Conservation (phyloP, 139 green algal species). For the Tetraselmis chui region DNA sequence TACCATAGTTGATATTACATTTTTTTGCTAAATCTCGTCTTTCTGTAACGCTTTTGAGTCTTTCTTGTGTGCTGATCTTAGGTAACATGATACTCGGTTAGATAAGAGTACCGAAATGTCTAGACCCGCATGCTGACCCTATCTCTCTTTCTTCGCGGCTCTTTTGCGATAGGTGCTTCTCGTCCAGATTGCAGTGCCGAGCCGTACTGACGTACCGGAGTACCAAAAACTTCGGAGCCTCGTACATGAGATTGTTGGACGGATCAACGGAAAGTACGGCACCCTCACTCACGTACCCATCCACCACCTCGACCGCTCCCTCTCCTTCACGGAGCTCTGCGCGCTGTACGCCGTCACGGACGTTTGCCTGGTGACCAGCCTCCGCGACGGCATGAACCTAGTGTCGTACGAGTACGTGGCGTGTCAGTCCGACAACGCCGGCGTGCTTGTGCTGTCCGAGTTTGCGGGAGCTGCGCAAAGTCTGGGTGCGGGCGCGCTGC, state of each 20-base stretch:
- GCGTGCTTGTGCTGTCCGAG: slow-evolving; percentile 94
- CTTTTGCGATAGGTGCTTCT: slow-evolving; percentile 57
- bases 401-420: slow-evolving; percentile 88
- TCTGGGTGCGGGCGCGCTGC: slow-evolving; percentile 79
- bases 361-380: slow-evolving; percentile 64
- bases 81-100: too few relatives aligned
- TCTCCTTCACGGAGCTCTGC: slow-evolving; percentile 91
- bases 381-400: slow-evolving; percentile 91
- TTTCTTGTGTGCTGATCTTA: too few relatives aligned
- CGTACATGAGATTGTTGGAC: slow-evolving; percentile 98
- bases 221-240: slow-evolving; percentile 86
- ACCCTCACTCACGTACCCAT: slow-evolving; percentile 96
- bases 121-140: slow-evolving; percentile 2
- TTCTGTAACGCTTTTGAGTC: too few relatives aligned
- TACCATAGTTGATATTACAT: too few relatives aligned
- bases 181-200: slow-evolving; percentile 98
- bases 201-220: slow-evolving; percentile 91
- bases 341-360: slow-evolving; percentile 92
- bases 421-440: slow-evolving; percentile 79
- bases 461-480: slow-evolving; percentile 92
- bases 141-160: neutral
- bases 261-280: slow-evolving; percentile 97
- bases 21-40: too few relatives aligned
- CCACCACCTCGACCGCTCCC: slow-evolving; percentile 88
- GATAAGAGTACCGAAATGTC: neutral